A percentile compares a stretch with the other conserved stretches of the same genome.
These are phyloP conservation scores for Durotheca rogersii DNA, from an alignment of 495 filamentous ascomycete species.

Conservation along the genomic window DNA sequence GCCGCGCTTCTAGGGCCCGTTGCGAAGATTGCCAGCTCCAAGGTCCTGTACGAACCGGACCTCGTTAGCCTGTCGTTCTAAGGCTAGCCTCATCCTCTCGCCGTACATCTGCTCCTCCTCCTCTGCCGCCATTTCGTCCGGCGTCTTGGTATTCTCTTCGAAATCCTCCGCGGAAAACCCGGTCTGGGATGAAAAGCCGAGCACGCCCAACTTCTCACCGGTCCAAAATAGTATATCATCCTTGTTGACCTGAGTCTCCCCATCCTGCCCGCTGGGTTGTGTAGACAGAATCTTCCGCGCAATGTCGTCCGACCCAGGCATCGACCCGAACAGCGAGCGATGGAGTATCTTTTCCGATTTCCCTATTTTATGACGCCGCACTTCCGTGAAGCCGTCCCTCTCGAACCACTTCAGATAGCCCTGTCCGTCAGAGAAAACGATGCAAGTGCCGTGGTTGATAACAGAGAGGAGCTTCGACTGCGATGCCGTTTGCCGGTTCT, in stretches of 20 bases:
- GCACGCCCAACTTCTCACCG: slow-evolving; percentile 72
- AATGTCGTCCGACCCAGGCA: slow-evolving; percentile 59
- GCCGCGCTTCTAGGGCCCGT: slow-evolving; percentile 18
- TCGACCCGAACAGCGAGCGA: slow-evolving; percentile 49
- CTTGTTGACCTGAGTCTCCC: slow-evolving; percentile 44
- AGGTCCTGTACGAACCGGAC: slow-evolving; percentile 73
- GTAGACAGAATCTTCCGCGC: slow-evolving; percentile 71
- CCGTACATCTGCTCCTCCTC: slow-evolving; percentile 57
- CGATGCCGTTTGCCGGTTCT: slow-evolving; percentile 83
- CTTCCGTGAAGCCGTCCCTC: slow-evolving; percentile 78
- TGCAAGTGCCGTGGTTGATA: slow-evolving; percentile 76
- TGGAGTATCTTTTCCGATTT: slow-evolving; percentile 44
- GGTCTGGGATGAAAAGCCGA: slow-evolving; percentile 58
- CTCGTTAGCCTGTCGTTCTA: slow-evolving; percentile 81
- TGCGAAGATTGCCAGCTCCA: slow-evolving; percentile 42
- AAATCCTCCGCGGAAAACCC: slow-evolving; percentile 51
- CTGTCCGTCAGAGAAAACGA: slow-evolving; percentile 82
- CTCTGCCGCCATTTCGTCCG: slow-evolving; percentile 47
- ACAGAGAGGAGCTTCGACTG: slow-evolving; percentile 81
- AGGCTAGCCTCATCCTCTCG: slow-evolving; percentile 68
- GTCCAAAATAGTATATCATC: slow-evolving; percentile 79
- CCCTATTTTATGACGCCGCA: slow-evolving; percentile 72
- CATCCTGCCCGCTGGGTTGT: slow-evolving; percentile 36
- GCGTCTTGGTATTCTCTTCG: slow-evolving; percentile 43
- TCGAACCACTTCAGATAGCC: slow-evolving; percentile 92